A percentile compares a stretch with the other conserved stretches of the same genome.
Conservation (phyloP, 352 stramenopile genomes). For the Aphanomyces astaci region DNA sequence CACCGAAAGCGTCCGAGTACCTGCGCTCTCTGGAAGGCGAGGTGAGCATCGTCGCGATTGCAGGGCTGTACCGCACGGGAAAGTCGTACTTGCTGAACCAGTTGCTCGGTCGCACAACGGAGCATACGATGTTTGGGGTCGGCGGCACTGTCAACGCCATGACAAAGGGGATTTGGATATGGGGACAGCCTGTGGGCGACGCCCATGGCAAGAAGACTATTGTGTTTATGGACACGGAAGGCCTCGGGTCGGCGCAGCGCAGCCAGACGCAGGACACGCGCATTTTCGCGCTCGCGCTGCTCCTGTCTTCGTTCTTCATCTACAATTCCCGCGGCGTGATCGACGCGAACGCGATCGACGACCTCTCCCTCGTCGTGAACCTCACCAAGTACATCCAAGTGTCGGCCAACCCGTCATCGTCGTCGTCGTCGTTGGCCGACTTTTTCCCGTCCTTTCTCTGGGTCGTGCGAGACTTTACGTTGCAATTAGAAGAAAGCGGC, state of each 20-base stretch:
- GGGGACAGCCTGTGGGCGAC: conserved; percentile 63
- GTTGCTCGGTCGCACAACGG: conserved; percentile 43
- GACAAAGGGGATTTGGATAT: conserved; percentile 90
- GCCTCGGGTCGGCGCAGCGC: conserved; percentile 71
- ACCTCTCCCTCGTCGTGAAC: conserved; percentile 87
- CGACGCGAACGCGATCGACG: conserved; percentile 82
- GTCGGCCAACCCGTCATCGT: conserved; percentile 27
- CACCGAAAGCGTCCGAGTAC: conserved; percentile 47
- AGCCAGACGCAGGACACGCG: conserved; percentile 84
- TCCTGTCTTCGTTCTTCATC: conserved; percentile 82
- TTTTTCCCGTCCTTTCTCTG: conserved; percentile 71
- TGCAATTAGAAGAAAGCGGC: conserved; percentile 55
- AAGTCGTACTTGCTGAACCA: conserved; percentile 87
- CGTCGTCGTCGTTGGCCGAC: conserved; percentile 28
- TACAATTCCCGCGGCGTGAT: conserved; percentile 89
- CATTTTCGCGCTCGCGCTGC: conserved; percentile 83
- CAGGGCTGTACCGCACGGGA: conserved; percentile 76
- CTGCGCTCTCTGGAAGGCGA: conserved; percentile 48
- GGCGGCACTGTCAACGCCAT: conserved; percentile 82
- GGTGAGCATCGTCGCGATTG: conserved; percentile 62
- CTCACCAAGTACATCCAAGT: conserved; percentile 71
- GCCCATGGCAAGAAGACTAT: conserved; percentile 35
- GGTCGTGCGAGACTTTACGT: conserved; percentile 71
- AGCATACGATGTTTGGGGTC: conserved; percentile 50
- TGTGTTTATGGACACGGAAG: conserved; percentile 86